Evolutionary conservation across 495 filamentous ascomycete genomes (phyloP).

Genomic region (Aspergillus asperescens): DNA sequence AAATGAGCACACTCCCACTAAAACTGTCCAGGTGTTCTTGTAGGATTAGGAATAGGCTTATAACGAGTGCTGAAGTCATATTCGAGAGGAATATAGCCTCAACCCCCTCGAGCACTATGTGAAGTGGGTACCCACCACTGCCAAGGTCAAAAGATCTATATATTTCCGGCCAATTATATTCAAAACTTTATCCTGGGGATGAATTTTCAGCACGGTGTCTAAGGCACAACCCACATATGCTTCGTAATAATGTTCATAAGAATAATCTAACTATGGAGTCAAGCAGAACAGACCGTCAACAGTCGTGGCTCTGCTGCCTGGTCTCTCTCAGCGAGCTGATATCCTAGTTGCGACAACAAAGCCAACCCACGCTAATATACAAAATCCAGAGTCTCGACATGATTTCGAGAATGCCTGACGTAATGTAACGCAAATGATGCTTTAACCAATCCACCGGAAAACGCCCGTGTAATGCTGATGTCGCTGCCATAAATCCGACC

Average conservation of each 20-base stretch:
- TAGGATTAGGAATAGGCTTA: too few species aligned
- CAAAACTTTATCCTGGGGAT: background rate
- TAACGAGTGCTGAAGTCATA: too few species aligned
- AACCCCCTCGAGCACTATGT: too few species aligned
- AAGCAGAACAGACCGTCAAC: constrained; percentile 13
- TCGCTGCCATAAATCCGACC: constrained; percentile 20
- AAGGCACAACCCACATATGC: background rate
- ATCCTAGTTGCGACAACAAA: constrained; percentile 15
- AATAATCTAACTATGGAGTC: constrained; percentile 19
- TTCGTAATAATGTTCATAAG: constrained; percentile 15
- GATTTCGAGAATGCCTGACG: constrained; percentile 22
- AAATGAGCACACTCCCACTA: too few species aligned
- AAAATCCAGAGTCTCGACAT: constrained; percentile 23
- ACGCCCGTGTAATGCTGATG: constrained; percentile 41
- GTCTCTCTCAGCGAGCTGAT: constrained; percentile 13
- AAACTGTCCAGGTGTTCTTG: too few species aligned
- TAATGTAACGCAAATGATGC: constrained; percentile 27
- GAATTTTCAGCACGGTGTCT: too few species aligned
- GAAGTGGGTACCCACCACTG: too few species aligned
- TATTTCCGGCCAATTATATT: background rate
- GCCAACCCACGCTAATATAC: constrained; percentile 40
- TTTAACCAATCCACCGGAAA: constrained; percentile 28
- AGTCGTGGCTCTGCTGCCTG: constrained; percentile 20
- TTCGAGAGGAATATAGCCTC: too few species aligned
- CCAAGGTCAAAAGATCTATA: too few species aligned